phyloP scores from a whole-genome alignment of 345 rosid genomes.

The Eucalyptus leucophloia region DNA sequence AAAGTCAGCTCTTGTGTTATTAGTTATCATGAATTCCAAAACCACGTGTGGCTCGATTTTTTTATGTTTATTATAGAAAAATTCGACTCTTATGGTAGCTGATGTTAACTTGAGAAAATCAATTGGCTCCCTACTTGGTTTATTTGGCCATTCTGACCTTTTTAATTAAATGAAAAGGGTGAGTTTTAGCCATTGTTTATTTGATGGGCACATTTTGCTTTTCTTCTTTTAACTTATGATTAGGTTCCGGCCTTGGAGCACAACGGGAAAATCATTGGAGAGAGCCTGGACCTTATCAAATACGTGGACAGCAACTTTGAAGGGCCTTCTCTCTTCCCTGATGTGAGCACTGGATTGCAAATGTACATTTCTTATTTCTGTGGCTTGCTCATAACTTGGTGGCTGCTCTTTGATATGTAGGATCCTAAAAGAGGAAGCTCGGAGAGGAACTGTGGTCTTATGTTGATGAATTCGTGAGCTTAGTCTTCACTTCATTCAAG shows the following conservation, averaged over 20 bases:
- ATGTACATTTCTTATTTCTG: background rate
- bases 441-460: slow-evolving; percentile 54
- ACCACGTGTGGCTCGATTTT: background rate
- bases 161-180: background rate
- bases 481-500: slow-evolving; percentile 38
- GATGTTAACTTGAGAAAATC: background rate
- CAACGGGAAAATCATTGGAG: slow-evolving; percentile 75
- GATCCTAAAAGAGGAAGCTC: slow-evolving; percentile 53
- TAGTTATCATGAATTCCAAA: background rate
- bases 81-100: background rate
- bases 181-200: background rate
- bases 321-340: slow-evolving; percentile 63
- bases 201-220: background rate
- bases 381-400: background rate
- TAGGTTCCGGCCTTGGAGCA: slow-evolving; percentile 94
- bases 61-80: background rate
- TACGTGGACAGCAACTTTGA: slow-evolving; percentile 77
- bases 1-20: background rate
- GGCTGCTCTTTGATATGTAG: slow-evolving; percentile 8
- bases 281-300: slow-evolving; percentile 75
- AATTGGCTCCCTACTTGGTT: background rate
- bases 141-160: background rate
- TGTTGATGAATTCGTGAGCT: slow-evolving; percentile 33
- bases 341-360: slow-evolving; percentile 16
- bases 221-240: background rate